Base-by-base conservation (phyloP, 2,329 filamentous ascomycete genomes). In the Aspergillus fumigatiaffinis region DNA sequence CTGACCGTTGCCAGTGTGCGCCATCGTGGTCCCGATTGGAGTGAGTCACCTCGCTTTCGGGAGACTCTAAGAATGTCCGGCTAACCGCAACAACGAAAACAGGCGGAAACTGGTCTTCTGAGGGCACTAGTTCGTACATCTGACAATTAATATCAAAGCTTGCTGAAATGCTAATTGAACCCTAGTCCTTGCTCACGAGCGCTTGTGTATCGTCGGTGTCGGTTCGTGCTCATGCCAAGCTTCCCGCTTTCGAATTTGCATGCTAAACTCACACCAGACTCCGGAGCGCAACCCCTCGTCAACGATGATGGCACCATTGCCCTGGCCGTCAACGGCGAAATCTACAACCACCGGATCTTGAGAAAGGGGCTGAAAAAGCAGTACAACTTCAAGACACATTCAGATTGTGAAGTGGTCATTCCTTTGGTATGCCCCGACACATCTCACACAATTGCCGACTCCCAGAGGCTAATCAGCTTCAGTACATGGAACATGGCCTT, bases 391-490 rank as follows among this genome's bases (percentile, higher is more conserved):
- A 97, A 97, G 87, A 99, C 94, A 64, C 89, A 94, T 73, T 97
- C 93, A 41, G 94, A 99, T 73, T 99, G 94, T 79, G 94, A 99
- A 79, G 93, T 99, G 73, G 96, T 99, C 77, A 96, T 99, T 73
- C 94, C 95, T 66, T 77, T 99, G 83, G 91, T 95, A 84, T 73
- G 86, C 77, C 55, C 44, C 41, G 38, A 52, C 23, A 32, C 25
- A 20, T 38, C 17, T 9, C 21, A 35, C 38, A 20, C 7, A 9
- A 44, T 26, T 50, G 8, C n/a, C n/a, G 5, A 23, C 10, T 42
- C 21, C 12, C 26, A 52, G 51, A 57, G 28, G 58, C 63, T 72
- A 53, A 71, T 57, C 25, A 32, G 25, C 32, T 59, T 47, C 60
- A 96, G 90, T 99, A 99, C 75, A 84, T 92, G 80, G 87, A 97